Percentiles rank a stretch among this genome's conserved stretches.
Evolutionary conservation across 2,329 filamentous ascomycete species (phyloP).

Genomic region (Neofusicoccum kwambonambiense): DNA sequence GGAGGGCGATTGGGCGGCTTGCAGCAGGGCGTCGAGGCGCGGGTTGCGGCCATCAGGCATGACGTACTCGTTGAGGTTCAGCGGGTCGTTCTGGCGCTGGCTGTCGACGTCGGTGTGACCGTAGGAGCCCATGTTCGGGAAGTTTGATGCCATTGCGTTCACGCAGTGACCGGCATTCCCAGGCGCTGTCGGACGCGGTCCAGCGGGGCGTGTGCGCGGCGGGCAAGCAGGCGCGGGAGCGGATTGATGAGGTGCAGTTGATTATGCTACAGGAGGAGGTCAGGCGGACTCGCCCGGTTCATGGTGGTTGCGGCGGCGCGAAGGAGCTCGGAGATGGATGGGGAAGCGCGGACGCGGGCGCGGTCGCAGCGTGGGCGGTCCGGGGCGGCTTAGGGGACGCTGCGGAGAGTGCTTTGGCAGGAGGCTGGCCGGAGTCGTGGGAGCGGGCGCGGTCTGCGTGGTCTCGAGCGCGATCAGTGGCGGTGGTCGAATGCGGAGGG

Average conservation of each 20-base stretch:
- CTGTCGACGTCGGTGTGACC: conserved; percentile 18
- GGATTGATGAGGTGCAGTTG: not conserved
- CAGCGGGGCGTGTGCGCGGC: not conserved
- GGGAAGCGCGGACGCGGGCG: not conserved
- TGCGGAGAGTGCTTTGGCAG: not conserved
- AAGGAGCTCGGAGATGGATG: not conserved
- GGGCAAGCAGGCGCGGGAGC: not conserved
- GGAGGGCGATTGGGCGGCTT: conserved; percentile 22
- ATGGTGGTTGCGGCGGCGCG: conserved; percentile 9
- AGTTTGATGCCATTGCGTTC: conserved; percentile 30
- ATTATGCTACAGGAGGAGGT: not conserved
- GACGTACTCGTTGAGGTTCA: conserved; percentile 37
- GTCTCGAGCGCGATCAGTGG: not conserved
- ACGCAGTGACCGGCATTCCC: not conserved
- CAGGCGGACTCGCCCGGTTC: not conserved
- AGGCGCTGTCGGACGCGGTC: not conserved
- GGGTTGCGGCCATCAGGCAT: conserved; percentile 30
- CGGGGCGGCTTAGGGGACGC: not conserved
- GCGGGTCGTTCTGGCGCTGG: conserved; percentile 28
- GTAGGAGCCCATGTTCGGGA: conserved; percentile 25
- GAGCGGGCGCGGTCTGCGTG: no score
- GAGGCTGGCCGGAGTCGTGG: no score
- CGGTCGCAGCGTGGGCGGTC: no score
- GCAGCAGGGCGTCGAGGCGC: conserved; percentile 22
- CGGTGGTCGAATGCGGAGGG: conserved; percentile 8